Evolutionary conservation across 192 early-diverging fungal genomes (phyloP).

Genomic region (Linnemannia schmuckeri): DNA sequence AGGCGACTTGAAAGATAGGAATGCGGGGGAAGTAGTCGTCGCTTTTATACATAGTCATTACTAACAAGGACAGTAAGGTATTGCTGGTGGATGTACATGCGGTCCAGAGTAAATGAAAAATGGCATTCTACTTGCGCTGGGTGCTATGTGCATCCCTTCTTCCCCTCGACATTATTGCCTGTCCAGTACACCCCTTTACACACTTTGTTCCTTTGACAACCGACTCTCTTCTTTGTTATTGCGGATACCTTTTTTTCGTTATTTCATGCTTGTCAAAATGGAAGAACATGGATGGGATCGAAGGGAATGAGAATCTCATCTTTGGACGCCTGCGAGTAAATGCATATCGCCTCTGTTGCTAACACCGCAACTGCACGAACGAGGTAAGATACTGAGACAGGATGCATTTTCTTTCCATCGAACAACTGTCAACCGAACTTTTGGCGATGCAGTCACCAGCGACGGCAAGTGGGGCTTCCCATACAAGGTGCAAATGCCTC

Average conservation of each 20-base stretch:
- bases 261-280: not conserved
- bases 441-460: no score
- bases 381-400: not conserved
- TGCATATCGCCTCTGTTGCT: no score
- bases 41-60: slow-evolving; percentile 5
- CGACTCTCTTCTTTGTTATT: not conserved
- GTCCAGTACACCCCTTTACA: not conserved
- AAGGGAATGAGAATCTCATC: slow-evolving; percentile 39
- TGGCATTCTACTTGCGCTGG: not conserved
- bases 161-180: not conserved
- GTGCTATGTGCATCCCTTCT: not conserved
- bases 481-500: no score
- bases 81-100: no score
- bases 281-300: slow-evolving; percentile 19
- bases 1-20: not conserved
- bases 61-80: no score
- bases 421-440: no score
- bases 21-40: not conserved
- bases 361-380: not conserved
- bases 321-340: not conserved
- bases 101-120: no score
- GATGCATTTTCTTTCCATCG: no score
- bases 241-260: not conserved
- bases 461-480: no score
- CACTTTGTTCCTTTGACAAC: not conserved